phyloP scores from a whole-genome alignment of 73 alveolate species.

The Tetrahymena borealis region DNA sequence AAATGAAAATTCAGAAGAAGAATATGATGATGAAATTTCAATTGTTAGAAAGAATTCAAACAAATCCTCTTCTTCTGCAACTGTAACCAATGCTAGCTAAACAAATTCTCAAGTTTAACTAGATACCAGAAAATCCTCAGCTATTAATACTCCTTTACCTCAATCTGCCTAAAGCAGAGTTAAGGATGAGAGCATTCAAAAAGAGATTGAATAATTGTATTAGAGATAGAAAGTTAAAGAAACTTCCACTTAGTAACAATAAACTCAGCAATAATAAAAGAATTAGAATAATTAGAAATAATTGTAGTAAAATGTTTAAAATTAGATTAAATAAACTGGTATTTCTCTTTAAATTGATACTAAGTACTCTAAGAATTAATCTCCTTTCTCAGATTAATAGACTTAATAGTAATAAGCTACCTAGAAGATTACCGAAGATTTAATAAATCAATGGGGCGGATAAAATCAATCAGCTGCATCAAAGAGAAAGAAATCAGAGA shows the following conservation, averaged over 20 bases:
- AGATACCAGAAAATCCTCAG: background rate
- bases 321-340: background rate
- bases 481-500: background rate
- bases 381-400: background rate
- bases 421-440: background rate
- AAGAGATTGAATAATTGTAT: background rate
- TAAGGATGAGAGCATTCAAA: background rate
- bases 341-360: background rate
- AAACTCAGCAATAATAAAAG: background rate
- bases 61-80: background rate
- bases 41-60: background rate
- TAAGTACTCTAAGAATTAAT: background rate
- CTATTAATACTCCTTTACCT: background rate
- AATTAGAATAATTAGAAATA: background rate
- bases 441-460: background rate
- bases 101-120: background rate
- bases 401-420: background rate
- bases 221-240: background rate
- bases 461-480: background rate
- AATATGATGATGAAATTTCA: background rate
- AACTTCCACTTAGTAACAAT: background rate
- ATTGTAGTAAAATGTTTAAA: background rate
- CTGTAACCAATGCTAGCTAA: background rate
- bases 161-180: background rate
- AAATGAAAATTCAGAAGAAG: background rate